A percentile compares a stretch with the other conserved stretches of the same genome.
phyloP scores from a whole-genome alignment of 1,284 basidiomycete genomes.

The Ustilago hordei region DNA sequence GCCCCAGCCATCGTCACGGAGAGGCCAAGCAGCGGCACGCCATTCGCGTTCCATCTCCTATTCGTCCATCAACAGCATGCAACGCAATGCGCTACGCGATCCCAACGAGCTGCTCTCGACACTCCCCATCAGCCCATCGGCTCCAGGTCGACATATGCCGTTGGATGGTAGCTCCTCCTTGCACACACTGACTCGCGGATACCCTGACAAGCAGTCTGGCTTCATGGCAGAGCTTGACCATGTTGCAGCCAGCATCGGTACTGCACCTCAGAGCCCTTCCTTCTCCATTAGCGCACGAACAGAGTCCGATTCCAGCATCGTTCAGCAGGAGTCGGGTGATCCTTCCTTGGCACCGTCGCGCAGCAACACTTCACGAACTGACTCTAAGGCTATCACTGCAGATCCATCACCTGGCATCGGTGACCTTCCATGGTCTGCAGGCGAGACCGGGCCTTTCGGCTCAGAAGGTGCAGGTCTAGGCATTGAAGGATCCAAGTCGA shows the following conservation, averaged over 20 bases:
- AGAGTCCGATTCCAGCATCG: slow-evolving; percentile 51
- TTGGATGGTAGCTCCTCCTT: slow-evolving; percentile 43
- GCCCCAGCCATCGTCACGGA: slow-evolving; percentile 9
- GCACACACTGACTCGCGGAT: slow-evolving; percentile 38
- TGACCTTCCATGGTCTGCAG: slow-evolving; percentile 61
- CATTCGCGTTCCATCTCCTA: slow-evolving; percentile 66
- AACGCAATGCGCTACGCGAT: slow-evolving; percentile 29
- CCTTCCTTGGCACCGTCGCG: slow-evolving; percentile 20
- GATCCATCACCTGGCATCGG: slow-evolving; percentile 53
- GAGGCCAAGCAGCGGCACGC: slow-evolving; percentile 30
- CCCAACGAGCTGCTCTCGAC: slow-evolving; percentile 24
- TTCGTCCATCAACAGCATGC: slow-evolving; percentile 50
- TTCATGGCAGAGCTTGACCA: slow-evolving; percentile 42
- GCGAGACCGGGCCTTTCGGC: slow-evolving; percentile 62
- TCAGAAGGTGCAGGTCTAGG: slow-evolving; percentile 22
- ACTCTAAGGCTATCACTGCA: slow-evolving; percentile 5
- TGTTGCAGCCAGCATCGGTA: slow-evolving; percentile 31
- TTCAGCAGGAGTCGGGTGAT: slow-evolving; percentile 24
- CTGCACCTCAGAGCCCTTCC: slow-evolving; percentile 46
- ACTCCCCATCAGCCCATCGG: slow-evolving; percentile 40
- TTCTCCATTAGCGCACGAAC: slow-evolving; percentile 60
- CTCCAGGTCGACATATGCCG: slow-evolving; percentile 30
- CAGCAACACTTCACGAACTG: slow-evolving; percentile 17
- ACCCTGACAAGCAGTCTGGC: slow-evolving; percentile 29
- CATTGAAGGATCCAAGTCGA: slow-evolving; percentile 33